These are phyloP conservation scores for Plasmodium gaboni DNA, from an alignment of 169 alveolate genomes.

Conservation along the genomic window DNA sequence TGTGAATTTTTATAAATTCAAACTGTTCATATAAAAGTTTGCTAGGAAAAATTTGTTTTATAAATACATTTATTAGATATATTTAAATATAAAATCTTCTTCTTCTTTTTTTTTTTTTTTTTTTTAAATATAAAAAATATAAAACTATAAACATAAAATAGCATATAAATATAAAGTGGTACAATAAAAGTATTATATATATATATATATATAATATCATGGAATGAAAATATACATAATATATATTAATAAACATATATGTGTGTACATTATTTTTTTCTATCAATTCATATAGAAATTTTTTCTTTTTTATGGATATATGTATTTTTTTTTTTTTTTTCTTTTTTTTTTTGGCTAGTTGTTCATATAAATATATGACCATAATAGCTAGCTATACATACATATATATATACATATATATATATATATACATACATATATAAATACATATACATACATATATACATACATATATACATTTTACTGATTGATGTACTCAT, in stretches of 20 bases:
- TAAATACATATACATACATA: background rate
- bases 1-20: too few species aligned
- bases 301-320: background rate
- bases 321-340: background rate
- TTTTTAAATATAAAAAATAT: background rate
- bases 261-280: too few species aligned
- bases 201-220: too few species aligned
- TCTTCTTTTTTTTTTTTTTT: background rate
- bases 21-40: too few species aligned
- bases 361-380: background rate
- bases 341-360: background rate
- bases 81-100: too few species aligned
- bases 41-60: too few species aligned
- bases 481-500: slow-evolving; percentile 88
- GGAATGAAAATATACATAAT: too few species aligned
- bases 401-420: slow-evolving; percentile 1
- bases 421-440: background rate
- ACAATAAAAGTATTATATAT: too few species aligned
- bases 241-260: too few species aligned
- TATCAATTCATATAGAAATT: background rate
- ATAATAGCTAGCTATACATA: background rate
- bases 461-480: background rate
- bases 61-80: too few species aligned
- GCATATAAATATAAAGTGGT: too few species aligned
- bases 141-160: too few species aligned